Evolutionary conservation across 495 filamentous ascomycete species (phyloP).

Genomic region (Xanthoparmelia taractica): DNA sequence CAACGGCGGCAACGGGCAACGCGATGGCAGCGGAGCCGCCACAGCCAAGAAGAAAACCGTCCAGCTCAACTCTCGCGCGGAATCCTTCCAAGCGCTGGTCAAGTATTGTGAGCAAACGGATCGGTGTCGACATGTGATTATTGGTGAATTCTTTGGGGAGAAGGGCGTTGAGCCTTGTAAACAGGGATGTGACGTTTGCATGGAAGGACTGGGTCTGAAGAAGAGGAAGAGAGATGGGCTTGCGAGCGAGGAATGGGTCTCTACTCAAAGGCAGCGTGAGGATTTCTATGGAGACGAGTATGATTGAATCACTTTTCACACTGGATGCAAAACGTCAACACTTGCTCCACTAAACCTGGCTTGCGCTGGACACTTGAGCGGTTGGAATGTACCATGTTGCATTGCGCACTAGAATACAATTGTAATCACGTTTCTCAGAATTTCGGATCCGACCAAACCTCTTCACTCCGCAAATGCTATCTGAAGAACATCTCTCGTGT

Average conservation of each 20-base stretch:
- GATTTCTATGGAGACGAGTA: constrained; percentile 36
- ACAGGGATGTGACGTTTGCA: constrained; percentile 85
- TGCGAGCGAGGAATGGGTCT: constrained; percentile 65
- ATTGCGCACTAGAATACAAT: constrained; percentile 8
- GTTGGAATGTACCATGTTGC: neutral
- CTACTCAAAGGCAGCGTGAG: constrained; percentile 59
- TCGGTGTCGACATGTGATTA: constrained; percentile 66
- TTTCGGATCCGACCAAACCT: neutral
- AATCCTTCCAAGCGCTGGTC: constrained; percentile 52
- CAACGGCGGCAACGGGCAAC: constrained; percentile 23
- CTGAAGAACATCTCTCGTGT: neutral
- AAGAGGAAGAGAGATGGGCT: constrained; percentile 54
- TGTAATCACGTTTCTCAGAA: neutral
- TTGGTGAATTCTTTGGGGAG: constrained; percentile 80
- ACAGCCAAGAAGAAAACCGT: constrained; percentile 25
- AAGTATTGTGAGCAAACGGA: constrained; percentile 72
- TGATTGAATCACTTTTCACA: constrained; percentile 8
- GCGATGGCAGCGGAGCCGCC: constrained; percentile 14
- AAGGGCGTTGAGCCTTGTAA: constrained; percentile 54
- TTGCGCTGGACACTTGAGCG: neutral
- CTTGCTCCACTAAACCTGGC: neutral
- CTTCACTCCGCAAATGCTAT: neutral
- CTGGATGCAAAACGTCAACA: neutral
- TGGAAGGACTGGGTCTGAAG: constrained; percentile 57
- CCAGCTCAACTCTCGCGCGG: constrained; percentile 33